phyloP scores from a whole-genome alignment of 345 rosid species.

The Eucalyptus viminalis region DNA sequence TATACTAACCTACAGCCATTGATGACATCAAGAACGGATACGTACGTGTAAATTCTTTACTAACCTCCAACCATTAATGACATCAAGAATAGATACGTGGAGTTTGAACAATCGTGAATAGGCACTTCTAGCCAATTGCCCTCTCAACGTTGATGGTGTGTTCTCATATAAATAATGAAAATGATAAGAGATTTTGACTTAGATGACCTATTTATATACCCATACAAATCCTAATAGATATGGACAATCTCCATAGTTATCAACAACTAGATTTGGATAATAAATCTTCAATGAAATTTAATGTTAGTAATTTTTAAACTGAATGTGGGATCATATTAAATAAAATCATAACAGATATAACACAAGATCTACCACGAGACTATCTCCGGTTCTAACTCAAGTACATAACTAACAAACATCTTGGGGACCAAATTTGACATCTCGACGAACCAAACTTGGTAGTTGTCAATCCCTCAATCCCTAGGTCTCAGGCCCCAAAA shows the following conservation, averaged over 20 bases:
- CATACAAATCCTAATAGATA: too few relatives aligned
- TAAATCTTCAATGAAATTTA: too few relatives aligned
- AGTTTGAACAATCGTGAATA: rapidly evolving
- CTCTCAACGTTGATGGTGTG: rapidly evolving
- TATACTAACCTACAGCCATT: rapidly evolving
- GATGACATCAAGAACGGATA: rapidly evolving
- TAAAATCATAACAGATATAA: too few relatives aligned
- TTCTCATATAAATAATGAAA: rapidly evolving
- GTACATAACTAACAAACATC: neutral
- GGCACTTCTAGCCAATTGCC: too few relatives aligned
- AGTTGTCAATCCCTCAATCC: rapidly evolving
- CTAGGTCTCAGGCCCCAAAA: neutral
- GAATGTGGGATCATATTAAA: too few relatives aligned
- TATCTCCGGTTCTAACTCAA: rapidly evolving
- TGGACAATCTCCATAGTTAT: too few relatives aligned
- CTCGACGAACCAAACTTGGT: too few relatives aligned
- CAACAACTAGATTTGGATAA: too few relatives aligned
- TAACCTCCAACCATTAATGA: rapidly evolving
- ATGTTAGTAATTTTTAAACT: rapidly evolving
- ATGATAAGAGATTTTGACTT: rapidly evolving
- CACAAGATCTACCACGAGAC: neutral
- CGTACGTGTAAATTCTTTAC: rapidly evolving
- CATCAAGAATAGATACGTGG: rapidly evolving
- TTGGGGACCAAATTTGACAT: too few relatives aligned
- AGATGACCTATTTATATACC: too few relatives aligned